Evolutionary conservation across 768 basidiomycete species (phyloP), one percentile per base, ranked within the genome.

Genomic region (Tricholoma sp.): DNA sequence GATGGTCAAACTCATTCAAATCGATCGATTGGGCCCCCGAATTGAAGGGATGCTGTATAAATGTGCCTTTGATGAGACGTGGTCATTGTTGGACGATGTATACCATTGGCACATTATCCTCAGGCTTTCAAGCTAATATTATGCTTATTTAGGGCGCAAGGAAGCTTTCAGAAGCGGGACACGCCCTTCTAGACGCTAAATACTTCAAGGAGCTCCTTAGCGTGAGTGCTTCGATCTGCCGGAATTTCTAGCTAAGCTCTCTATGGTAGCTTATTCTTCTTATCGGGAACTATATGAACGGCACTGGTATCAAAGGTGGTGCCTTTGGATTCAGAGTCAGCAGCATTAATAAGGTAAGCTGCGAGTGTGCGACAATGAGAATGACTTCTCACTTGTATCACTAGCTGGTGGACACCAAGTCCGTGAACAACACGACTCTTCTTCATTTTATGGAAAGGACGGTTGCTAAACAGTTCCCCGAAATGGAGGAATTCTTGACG

Each of bases 271-370:
- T 99, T 41, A 97, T 98, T 61, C 85, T 99, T 12, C 80, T 95
- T 63, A 84, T 99, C 62, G 96, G 96, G 42, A 99, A 99, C 69
- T 99, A 94, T 70, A 94, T 98, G 88, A 99, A 99, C 67, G 93
- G 94, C 6, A 89, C 93, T 53, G 94, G 95, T 53, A 81, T 93
- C 64, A 97, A 96, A 69, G 96, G 96, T 54, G 95, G 95, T 32
- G 97, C 97, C 1, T 96, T 91, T 63, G 96, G 96, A 57, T 99
- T 99, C 82, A 85, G 90, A 65, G 85, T 98, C 52, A 94, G 92
- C 73, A 96, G 94, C 70, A 95, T 99, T 72, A 98, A 99, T 75
- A 94, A 94, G 80, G 94, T 87, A 64, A 59, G 74, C 37, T 34
- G 45, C 36, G 4, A 31, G 12, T 36, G 18, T 18, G 33, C 42